Percentiles rank a stretch among this genome's conserved stretches.
Conservation (phyloP, 306 rosid species). For the Prosopis cineraria region DNA sequence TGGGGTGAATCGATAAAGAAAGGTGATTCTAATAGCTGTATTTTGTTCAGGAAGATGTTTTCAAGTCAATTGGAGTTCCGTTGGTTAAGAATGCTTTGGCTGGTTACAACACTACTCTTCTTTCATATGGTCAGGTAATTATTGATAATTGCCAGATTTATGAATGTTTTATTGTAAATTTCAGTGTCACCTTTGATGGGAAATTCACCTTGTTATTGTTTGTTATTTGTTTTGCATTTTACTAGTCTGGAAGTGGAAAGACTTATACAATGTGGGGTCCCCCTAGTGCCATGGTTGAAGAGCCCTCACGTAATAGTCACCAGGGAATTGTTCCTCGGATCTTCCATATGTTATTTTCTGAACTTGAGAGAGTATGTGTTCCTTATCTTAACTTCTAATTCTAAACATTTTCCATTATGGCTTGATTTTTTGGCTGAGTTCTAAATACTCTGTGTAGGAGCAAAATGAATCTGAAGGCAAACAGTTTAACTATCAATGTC, state of each 20-base stretch:
- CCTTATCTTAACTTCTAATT: conserved; percentile 6
- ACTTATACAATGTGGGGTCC: conserved; percentile 98
- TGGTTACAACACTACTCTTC: conserved; percentile 84
- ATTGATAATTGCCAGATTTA: conserved; percentile 13
- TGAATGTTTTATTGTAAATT: not conserved
- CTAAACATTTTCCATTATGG: not conserved
- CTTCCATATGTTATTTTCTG: conserved; percentile 73
- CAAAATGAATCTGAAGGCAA: conserved; percentile 61
- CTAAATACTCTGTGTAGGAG: conserved; percentile 54
- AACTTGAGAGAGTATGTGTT: conserved; percentile 70
- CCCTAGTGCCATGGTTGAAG: conserved; percentile 81
- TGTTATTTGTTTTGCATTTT: not conserved
- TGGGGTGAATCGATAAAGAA: not conserved
- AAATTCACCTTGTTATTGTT: not conserved
- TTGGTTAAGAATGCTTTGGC: conserved; percentile 81
- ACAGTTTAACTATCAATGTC: conserved; percentile 81
- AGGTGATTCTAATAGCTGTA: conserved; percentile 30
- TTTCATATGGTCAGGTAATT: conserved; percentile 91
- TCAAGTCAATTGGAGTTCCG: conserved; percentile 73
- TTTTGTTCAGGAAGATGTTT: conserved; percentile 76
- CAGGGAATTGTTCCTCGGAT: conserved; percentile 90
- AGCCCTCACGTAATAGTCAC: conserved; percentile 48
- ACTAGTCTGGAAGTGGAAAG: conserved; percentile 91
- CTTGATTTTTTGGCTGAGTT: conserved; percentile 34
- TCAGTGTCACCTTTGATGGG: conserved; percentile 15